phyloP scores from a whole-genome alignment of 1,284 basidiomycete species.

The Puccinia horiana region DNA sequence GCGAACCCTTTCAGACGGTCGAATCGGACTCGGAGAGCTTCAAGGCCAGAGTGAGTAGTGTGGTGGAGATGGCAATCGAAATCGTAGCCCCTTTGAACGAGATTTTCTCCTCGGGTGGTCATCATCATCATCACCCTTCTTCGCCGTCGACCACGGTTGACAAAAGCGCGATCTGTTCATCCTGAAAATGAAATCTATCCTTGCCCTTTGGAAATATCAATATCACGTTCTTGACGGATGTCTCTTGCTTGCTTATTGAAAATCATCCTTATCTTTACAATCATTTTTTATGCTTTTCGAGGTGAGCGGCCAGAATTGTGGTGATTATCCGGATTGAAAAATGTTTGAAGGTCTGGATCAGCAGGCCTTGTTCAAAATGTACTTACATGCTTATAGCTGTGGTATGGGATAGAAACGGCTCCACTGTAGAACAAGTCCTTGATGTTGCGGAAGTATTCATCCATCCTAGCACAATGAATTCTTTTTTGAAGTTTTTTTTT shows the following conservation, averaged over 20 bases:
- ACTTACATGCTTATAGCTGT: too few species aligned
- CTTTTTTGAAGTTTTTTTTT: too few species aligned
- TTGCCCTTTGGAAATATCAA: neutral
- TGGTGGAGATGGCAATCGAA: slow-evolving; percentile 40
- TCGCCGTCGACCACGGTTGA: neutral
- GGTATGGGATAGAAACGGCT: too few species aligned
- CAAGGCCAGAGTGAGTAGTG: slow-evolving; percentile 19
- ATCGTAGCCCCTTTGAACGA: slow-evolving; percentile 37
- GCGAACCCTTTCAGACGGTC: slow-evolving; percentile 11
- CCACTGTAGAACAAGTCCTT: too few species aligned
- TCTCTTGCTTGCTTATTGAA: neutral
- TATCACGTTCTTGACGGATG: neutral
- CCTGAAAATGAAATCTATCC: neutral
- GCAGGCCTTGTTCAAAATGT: too few species aligned
- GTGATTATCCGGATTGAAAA: too few species aligned
- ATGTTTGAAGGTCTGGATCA: too few species aligned
- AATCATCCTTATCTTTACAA: too few species aligned
- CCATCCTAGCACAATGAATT: too few species aligned
- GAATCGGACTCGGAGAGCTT: slow-evolving; percentile 31
- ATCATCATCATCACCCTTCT: neutral
- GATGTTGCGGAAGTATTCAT: too few species aligned
- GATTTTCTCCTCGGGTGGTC: neutral
- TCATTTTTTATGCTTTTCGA: too few species aligned
- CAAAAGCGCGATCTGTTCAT: neutral
- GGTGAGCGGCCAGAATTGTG: too few species aligned